Conservation (phyloP, 768 basidiomycete genomes). For the Calocybe gangraenosa region DNA sequence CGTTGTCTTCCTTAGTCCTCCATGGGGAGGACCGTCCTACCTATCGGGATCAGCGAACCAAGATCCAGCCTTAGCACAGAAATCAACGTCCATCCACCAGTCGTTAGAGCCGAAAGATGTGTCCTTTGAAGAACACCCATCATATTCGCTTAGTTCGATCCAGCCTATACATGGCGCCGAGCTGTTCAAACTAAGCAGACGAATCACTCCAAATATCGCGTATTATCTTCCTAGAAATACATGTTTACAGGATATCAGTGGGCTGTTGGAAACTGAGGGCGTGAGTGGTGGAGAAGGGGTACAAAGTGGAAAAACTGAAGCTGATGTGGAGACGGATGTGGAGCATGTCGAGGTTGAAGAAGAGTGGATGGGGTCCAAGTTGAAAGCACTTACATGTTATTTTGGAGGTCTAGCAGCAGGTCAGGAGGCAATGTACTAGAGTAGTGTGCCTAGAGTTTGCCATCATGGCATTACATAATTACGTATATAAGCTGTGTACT, state of each 20-base stretch:
- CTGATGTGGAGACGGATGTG: conserved; percentile 7
- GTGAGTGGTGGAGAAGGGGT: background rate
- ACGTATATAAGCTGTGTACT: too few relatives aligned
- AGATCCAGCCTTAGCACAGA: conserved; percentile 5
- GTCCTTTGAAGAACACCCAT: conserved; percentile 32
- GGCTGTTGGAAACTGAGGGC: conserved; percentile 14
- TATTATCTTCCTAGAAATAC: conserved; percentile 88
- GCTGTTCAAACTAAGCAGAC: conserved; percentile 70
- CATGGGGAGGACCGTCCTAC: conserved; percentile 90
- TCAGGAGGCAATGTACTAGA: conserved; percentile 64
- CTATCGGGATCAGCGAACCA: conserved; percentile 32
- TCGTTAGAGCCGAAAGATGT: conserved; percentile 3
- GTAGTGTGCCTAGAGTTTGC: too few relatives aligned
- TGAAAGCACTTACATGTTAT: conserved; percentile 94
- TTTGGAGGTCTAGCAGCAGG: conserved; percentile 79
- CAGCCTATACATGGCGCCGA: conserved; percentile 80
- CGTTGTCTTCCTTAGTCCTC: conserved; percentile 90
- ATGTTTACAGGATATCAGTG: conserved; percentile 66
- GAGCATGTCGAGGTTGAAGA: conserved; percentile 91
- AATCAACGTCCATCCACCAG: conserved; percentile 2
- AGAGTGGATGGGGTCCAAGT: conserved; percentile 91
- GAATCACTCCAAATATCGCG: conserved; percentile 78
- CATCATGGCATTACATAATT: too few relatives aligned
- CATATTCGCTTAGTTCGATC: conserved; percentile 69
- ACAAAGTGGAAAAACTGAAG: conserved; percentile 1